phyloP scores from a whole-genome alignment of 148 eudicot species.

The Limonium bicolor region DNA sequence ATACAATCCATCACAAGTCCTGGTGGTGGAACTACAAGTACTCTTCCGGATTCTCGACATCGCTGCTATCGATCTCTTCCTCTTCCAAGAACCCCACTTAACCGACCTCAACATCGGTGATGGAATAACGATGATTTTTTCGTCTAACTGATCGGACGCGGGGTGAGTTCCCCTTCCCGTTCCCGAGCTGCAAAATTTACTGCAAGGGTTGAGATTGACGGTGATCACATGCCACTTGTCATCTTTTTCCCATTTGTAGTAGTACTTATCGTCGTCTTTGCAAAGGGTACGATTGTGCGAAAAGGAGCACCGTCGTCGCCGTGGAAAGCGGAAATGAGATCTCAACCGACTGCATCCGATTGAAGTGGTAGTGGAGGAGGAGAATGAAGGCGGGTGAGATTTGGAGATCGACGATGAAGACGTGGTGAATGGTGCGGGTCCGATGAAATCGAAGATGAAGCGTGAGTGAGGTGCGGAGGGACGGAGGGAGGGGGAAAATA shows the following conservation, averaged over 20 bases:
- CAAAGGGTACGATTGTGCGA: slow-evolving; percentile 4
- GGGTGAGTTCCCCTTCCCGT: too few relatives aligned
- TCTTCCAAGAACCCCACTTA: not conserved
- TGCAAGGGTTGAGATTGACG: slow-evolving; percentile 28
- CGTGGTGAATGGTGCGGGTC: too few relatives aligned
- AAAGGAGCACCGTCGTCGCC: too few relatives aligned
- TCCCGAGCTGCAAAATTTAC: slow-evolving; percentile 50
- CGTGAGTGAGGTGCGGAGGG: too few relatives aligned
- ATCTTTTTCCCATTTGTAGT: slow-evolving; percentile 29
- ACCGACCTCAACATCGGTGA: slow-evolving; percentile 8
- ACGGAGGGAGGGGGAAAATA: too few relatives aligned
- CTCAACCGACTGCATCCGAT: too few relatives aligned
- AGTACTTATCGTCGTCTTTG: slow-evolving; percentile 3
- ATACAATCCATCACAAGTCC: slow-evolving; percentile 23
- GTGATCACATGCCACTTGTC: slow-evolving; percentile 46
- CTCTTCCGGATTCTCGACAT: slow-evolving; percentile 18
- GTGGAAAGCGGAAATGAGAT: too few relatives aligned
- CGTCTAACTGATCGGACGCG: slow-evolving; percentile 17
- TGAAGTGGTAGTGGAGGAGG: not conserved
- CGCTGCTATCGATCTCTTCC: slow-evolving; percentile 14
- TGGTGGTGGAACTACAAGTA: too few relatives aligned
- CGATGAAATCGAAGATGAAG: too few relatives aligned
- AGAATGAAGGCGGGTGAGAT: too few relatives aligned
- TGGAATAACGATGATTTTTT: slow-evolving; percentile 14
- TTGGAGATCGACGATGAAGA: too few relatives aligned